Evolutionary conservation across 208 protist genomes (phyloP).

Genomic region (Vickermania ingenoplastis): DNA sequence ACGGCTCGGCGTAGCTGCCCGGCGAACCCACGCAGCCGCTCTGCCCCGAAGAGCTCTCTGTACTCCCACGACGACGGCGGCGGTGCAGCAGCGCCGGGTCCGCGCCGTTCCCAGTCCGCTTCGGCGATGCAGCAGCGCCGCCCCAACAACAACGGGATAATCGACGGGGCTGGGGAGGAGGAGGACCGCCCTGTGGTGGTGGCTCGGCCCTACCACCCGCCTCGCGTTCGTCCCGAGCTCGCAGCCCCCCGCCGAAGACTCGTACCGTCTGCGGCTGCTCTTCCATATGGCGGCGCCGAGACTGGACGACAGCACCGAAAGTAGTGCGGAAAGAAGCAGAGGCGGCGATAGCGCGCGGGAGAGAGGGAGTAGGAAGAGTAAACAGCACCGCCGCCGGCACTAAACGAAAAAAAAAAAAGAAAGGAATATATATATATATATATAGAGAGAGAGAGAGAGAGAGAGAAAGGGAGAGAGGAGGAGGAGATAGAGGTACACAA

Average conservation of each 20-base stretch:
- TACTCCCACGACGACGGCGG: background rate
- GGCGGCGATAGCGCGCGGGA: background rate
- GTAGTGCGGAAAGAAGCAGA: background rate
- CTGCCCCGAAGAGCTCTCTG: background rate
- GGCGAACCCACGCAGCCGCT: background rate
- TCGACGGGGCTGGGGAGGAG: slow-evolving; percentile 1
- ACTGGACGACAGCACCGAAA: background rate
- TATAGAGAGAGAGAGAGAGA: too few relatives aligned
- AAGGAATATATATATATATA: too few relatives aligned
- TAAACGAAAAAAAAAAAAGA: too few relatives aligned
- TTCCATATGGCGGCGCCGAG: background rate
- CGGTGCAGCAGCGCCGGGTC: too few relatives aligned
- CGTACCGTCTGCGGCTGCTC: background rate
- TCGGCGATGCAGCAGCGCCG: too few relatives aligned
- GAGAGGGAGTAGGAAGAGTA: too few relatives aligned
- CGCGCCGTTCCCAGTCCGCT: too few relatives aligned
- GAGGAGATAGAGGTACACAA: too few relatives aligned
- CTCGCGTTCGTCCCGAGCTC: background rate
- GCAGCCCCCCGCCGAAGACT: background rate
- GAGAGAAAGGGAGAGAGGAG: too few relatives aligned
- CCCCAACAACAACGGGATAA: background rate
- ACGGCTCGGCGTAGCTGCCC: background rate
- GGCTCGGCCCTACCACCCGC: too few relatives aligned
- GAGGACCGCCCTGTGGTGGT: background rate
- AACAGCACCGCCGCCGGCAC: too few relatives aligned